Evolutionary conservation across 176 grass and related monocot species (phyloP), one percentile per base, ranked within the genome.

Genomic region (Rhynchospora tenuis): DNA sequence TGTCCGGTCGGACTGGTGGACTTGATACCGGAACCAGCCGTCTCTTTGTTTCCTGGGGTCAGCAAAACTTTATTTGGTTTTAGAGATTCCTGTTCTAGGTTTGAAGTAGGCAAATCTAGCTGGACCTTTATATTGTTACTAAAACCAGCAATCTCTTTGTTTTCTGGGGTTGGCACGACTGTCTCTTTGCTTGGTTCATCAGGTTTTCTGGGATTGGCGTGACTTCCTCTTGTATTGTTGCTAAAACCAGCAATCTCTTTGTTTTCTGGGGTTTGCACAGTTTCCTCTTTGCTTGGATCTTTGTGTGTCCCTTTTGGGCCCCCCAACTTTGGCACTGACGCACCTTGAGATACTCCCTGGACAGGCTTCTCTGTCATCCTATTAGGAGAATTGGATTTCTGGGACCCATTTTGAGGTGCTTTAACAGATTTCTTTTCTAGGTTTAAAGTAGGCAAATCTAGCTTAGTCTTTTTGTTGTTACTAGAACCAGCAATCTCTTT

Each of bases 331-430:
- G 48, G 50, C 73, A 77, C 7, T 56, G 73, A 56, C 24, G 31
- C 23, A 55, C 6, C 73, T 77, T 33, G 50, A 56, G 73, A 56
- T 73, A 14, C 42, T 31, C 48, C 73, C 73, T 56, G 50, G 23
- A 15, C 73, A 56, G 50, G 50, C 2, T 77, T 77, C 23, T 77
- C 73, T 77, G 23, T 2, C 73, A 77, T 31, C 73, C 55, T 63
- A 47, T 24, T 81, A 46, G 58, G 29, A 47, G 78, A 57, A 63
- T 81, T 57, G 57, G 78, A 63, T 64, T 81, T 81, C 29, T 81
- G 19, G 78, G 61, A 82, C 80, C 22, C 61, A 64, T 54, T 67
- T 50, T 19, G 38, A 9, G 51, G 58, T 51, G 59, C 60, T 51
- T 67, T 12, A 33, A 33, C 31, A 33, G 31, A 33, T 69, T 31